Evolutionary conservation across 2,329 filamentous ascomycete genomes (phyloP), one percentile per base, ranked within the genome.

Genomic region (Daldinia sp.): DNA sequence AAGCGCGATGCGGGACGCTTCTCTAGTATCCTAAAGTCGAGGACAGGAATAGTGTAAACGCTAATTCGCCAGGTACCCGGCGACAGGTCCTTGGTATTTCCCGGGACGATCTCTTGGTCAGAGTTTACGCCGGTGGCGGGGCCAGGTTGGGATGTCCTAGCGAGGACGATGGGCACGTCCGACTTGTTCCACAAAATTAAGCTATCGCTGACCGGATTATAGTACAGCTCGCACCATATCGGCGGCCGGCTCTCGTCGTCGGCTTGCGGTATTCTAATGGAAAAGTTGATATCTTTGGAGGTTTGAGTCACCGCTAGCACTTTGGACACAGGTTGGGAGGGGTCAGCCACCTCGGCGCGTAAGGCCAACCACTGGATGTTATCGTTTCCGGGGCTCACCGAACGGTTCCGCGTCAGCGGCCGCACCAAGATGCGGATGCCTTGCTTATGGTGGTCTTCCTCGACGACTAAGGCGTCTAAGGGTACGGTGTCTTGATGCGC

Each of bases 291-390:
- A 73, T 87, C 84, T 70, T 81, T 81, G 63, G 81, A 79, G 4
- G 85, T 87, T 77, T 87, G 85, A 68, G 84, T 86, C 70, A 87
- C 85, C 32, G 85, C 85, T 23, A 87, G 75, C 48, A 87, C 85
- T 70, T 81, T 84, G 73, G 86, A 82, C 64, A 81, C 79, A n/a
- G 83, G 80, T 71, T 82, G 78, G 58, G 82, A 79, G 37, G 82
- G 73, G 15, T 82, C 80, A 34, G 82, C 79, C 34, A 83, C 79
- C 71, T 86, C 83, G 63, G 84, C 82, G 58, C 82, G 83, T 52
- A 87, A 76, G 13, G 82, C 82, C 13, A 87, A 76, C 83, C 84
- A 87, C 71, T 83, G 81, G 72, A 83, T 84, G 74, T 82, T 86
- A 49, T 85, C 82, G 71, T 78, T 83, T 23, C 81, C 83, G 19